phyloP scores from a whole-genome alignment of 2,329 filamentous ascomycete genomes.

The Xenoacremonium recifei region DNA sequence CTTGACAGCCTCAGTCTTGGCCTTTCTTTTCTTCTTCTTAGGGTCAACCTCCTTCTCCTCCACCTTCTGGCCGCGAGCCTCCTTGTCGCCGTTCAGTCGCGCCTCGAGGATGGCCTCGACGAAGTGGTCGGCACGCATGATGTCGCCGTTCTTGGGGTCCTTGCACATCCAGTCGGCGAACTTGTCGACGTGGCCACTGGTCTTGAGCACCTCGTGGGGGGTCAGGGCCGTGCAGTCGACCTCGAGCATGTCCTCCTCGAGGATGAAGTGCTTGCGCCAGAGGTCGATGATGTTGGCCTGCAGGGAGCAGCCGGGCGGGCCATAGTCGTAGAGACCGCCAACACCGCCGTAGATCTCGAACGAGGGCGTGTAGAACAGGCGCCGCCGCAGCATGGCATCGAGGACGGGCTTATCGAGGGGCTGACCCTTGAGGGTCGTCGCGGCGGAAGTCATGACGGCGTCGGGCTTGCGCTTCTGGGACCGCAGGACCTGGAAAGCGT shows the following conservation, averaged over 20 bases:
- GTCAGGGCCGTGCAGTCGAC: slow-evolving; percentile 94
- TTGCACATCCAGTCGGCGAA: slow-evolving; percentile 99
- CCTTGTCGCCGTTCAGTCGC: slow-evolving; percentile 85
- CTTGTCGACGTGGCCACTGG: slow-evolving; percentile 93
- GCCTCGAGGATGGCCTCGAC: slow-evolving; percentile 91
- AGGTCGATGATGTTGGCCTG: slow-evolving; percentile 84
- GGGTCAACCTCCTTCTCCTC: slow-evolving; percentile 71
- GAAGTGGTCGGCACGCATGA: slow-evolving; percentile 92
- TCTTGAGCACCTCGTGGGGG: slow-evolving; percentile 91
- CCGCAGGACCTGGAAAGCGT: slow-evolving; percentile 28
- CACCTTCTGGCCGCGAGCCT: slow-evolving; percentile 81
- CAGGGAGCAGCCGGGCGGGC: slow-evolving; percentile 81
- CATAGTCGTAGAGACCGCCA: slow-evolving; percentile 89
- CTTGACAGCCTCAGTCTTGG: slow-evolving; percentile 76
- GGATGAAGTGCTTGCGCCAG: slow-evolving; percentile 91
- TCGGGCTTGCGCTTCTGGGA: slow-evolving; percentile 24
- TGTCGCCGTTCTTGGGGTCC: slow-evolving; percentile 95
- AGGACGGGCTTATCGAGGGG: slow-evolving; percentile 79
- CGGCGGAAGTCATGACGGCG: slow-evolving; percentile 46
- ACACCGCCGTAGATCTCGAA: slow-evolving; percentile 96
- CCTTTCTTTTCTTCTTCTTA: slow-evolving; percentile 88
- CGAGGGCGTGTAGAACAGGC: slow-evolving; percentile 90
- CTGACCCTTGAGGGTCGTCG: slow-evolving; percentile 84
- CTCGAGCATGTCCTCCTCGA: slow-evolving; percentile 94
- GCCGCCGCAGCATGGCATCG: slow-evolving; percentile 82